phyloP scores from a whole-genome alignment of 257 asterid species.

The Galeopsis tetrahit region DNA sequence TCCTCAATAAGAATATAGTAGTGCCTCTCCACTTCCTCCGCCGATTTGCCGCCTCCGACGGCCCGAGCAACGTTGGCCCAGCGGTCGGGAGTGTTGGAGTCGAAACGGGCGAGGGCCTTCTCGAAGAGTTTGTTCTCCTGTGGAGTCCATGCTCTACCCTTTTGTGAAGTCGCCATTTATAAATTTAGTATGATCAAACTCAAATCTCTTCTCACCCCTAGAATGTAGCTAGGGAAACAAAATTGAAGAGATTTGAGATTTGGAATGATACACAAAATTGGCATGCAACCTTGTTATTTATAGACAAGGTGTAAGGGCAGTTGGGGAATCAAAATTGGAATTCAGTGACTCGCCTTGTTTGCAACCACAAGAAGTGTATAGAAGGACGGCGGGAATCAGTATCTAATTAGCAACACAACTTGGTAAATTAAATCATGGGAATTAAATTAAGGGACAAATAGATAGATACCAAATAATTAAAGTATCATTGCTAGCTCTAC shows the following conservation, averaged over 20 bases:
- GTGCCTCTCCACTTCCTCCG: conserved; percentile 66
- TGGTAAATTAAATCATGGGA: neutral
- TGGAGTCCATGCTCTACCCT: no score
- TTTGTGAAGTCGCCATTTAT: conserved; percentile 42
- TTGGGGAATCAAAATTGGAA: neutral
- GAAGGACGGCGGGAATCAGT: neutral
- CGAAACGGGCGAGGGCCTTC: no score
- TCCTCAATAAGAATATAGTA: conserved; percentile 71
- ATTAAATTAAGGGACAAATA: no score
- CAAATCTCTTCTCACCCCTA: neutral
- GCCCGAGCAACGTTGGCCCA: conserved; percentile 44
- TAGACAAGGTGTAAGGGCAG: neutral
- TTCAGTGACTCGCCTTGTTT: neutral
- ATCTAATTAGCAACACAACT: neutral
- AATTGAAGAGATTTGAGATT: neutral
- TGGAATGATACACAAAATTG: neutral
- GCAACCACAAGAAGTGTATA: neutral
- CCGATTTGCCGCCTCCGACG: conserved; percentile 69
- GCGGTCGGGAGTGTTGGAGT: no score
- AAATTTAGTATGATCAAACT: neutral
- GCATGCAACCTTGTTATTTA: neutral
- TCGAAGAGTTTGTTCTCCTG: no score
- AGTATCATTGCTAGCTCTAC: no score
- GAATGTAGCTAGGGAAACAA: neutral
- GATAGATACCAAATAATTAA: no score